These are phyloP conservation scores for Yamadazyma phyllophila DNA, from an alignment of 805 yeast genomes.

Conservation along the genomic window DNA sequence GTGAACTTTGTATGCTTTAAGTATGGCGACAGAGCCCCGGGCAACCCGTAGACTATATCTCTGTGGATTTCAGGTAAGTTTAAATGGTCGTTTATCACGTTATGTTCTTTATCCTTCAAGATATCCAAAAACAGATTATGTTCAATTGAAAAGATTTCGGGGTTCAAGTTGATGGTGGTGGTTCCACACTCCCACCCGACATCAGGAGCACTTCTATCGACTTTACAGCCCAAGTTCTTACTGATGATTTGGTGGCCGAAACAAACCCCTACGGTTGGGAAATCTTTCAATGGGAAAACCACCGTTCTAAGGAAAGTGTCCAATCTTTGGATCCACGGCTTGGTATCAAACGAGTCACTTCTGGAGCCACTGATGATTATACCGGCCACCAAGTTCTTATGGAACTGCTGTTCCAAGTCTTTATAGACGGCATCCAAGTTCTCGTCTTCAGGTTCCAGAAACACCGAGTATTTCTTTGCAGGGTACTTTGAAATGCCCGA, in stretches of 20 bases:
- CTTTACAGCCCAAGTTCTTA: slow-evolving; percentile 60
- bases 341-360: slow-evolving; percentile 42
- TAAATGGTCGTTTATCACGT: slow-evolving; percentile 21
- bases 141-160: slow-evolving; percentile 28
- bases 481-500: slow-evolving; percentile 14
- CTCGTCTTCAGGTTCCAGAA: slow-evolving; percentile 19
- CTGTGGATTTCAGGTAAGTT: slow-evolving; percentile 38
- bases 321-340: slow-evolving; percentile 42
- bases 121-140: slow-evolving; percentile 7
- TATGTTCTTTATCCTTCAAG: slow-evolving; percentile 8
- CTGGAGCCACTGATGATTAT: slow-evolving; percentile 55
- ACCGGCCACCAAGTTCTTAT: slow-evolving; percentile 30
- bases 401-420: slow-evolving; percentile 24
- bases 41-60: slow-evolving; percentile 39
- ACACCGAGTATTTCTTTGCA: slow-evolving; percentile 38
- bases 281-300: slow-evolving; percentile 12
- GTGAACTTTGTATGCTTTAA: slow-evolving; percentile 24
- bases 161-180: slow-evolving; percentile 47
- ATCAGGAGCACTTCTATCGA: slow-evolving; percentile 47
- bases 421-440: slow-evolving; percentile 12
- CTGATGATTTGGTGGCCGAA: slow-evolving; percentile 85
- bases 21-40: slow-evolving; percentile 21
- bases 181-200: slow-evolving; percentile 76
- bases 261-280: slow-evolving; percentile 68
- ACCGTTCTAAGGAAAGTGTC: slow-evolving; percentile 30